These are phyloP conservation scores for Rhizopogon roseolus DNA, from an alignment of 768 basidiomycete species.

Conservation along the genomic window DNA sequence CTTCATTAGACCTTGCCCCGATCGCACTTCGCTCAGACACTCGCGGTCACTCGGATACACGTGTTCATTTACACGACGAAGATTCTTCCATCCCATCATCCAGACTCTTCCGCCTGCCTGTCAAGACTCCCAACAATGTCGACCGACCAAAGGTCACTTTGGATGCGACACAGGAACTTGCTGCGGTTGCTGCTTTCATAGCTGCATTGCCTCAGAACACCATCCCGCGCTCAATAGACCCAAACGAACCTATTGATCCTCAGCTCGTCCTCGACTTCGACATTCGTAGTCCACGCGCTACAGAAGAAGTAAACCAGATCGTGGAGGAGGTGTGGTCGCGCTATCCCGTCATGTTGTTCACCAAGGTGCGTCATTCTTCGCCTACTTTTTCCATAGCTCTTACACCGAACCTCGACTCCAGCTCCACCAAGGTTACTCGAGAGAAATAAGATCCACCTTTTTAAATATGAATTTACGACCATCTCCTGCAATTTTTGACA, in stretches of 20 bases:
- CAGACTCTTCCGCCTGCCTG: constrained; percentile 15
- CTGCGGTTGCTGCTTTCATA: constrained; percentile 70
- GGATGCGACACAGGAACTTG: constrained; percentile 57
- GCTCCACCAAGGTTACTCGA: constrained; percentile 60
- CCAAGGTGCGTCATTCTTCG: constrained; percentile 45
- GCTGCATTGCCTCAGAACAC: constrained; percentile 71
- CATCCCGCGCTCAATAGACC: constrained; percentile 63
- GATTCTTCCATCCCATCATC: constrained; percentile 27
- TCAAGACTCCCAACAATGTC: constrained; percentile 7
- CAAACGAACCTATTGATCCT: constrained; percentile 64
- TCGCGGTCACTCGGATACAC: constrained; percentile 25
- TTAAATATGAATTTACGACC: constrained; percentile 54
- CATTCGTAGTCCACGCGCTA: constrained; percentile 57
- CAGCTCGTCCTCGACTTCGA: constrained; percentile 83
- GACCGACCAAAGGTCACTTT: constrained; percentile 41
- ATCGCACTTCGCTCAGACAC: constrained; percentile 26
- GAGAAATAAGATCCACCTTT: constrained; percentile 63
- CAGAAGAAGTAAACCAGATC: constrained; percentile 54
- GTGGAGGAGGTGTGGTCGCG: constrained; percentile 65
- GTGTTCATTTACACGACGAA: constrained; percentile 10
- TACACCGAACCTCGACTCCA: constrained; percentile 20
- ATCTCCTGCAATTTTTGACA: constrained; percentile 60
- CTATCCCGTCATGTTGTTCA: constrained; percentile 72
- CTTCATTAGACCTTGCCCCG: constrained; percentile 35
- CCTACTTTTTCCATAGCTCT: not conserved